These are phyloP conservation scores for Domatiomyces catenatus DNA, from an alignment of 2,329 filamentous ascomycete genomes.

Conservation along the genomic window DNA sequence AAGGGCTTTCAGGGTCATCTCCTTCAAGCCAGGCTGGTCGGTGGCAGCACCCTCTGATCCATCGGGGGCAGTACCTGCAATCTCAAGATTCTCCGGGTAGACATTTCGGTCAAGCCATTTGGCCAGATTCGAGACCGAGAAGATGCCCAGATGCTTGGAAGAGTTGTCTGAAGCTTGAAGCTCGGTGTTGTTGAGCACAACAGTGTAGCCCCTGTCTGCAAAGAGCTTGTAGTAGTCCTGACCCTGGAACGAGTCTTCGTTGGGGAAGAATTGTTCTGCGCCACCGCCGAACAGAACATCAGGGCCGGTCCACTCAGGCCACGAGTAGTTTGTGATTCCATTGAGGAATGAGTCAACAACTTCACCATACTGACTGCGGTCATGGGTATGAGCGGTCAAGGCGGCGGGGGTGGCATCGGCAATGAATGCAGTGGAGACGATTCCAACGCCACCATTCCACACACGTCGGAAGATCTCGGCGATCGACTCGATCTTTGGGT, in stretches of 20 bases:
- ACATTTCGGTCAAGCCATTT: constrained; percentile 80
- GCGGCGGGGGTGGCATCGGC: constrained; percentile 72
- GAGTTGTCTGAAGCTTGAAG: constrained; percentile 43
- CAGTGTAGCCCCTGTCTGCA: constrained; percentile 52
- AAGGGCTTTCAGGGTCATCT: constrained; percentile 78
- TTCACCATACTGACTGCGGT: constrained; percentile 52
- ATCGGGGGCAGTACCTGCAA: constrained; percentile 51
- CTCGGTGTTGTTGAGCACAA: constrained; percentile 60
- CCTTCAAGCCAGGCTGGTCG: constrained; percentile 69
- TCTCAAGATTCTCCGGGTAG: constrained; percentile 54
- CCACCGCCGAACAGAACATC: constrained; percentile 74
- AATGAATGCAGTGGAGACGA: constrained; percentile 67
- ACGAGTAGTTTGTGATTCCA: constrained; percentile 64
- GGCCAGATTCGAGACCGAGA: constrained; percentile 57
- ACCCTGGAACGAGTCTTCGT: constrained; percentile 48
- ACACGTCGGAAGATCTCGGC: constrained; percentile 57
- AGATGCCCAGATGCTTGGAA: constrained; percentile 59
- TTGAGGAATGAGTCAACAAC: constrained; percentile 64
- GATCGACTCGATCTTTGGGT: constrained; percentile 75
- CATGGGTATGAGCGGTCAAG: constrained; percentile 55
- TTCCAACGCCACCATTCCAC: constrained; percentile 43
- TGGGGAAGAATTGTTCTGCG: constrained; percentile 63
- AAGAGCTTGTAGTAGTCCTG: constrained; percentile 62
- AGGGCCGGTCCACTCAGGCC: constrained; percentile 58
- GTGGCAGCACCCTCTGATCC: constrained; percentile 49